These are phyloP conservation scores for Carex scoparia DNA, from an alignment of 176 grass and related monocot genomes.

Conservation along the genomic window DNA sequence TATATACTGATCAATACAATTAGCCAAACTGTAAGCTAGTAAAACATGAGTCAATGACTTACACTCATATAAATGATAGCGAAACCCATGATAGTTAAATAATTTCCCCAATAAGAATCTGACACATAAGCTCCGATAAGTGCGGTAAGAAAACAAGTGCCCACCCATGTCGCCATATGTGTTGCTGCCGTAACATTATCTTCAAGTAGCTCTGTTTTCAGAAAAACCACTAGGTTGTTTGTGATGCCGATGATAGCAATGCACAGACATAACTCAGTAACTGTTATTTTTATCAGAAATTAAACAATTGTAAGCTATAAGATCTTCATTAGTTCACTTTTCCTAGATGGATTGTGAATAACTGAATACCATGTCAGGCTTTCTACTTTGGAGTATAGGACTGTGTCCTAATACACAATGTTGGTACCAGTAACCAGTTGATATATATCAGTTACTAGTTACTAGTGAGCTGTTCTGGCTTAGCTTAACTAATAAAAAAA, in stretches of 20 bases:
- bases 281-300: slow-evolving; percentile 20
- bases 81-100: slow-evolving; percentile 47
- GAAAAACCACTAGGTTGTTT: slow-evolving; percentile 67
- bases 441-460: too few relatives aligned
- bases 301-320: neutral
- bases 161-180: slow-evolving; percentile 62
- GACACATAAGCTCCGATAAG: slow-evolving; percentile 65
- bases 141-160: slow-evolving; percentile 61
- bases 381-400: neutral
- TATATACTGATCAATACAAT: neutral
- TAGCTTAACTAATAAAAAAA: too few relatives aligned
- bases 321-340: neutral
- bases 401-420: too few relatives aligned
- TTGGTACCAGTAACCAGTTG: too few relatives aligned
- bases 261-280: slow-evolving; percentile 58
- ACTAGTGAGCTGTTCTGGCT: too few relatives aligned
- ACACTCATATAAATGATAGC: neutral
- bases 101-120: slow-evolving; percentile 63
- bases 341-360: too few relatives aligned
- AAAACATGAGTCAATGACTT: neutral
- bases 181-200: slow-evolving; percentile 50
- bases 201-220: slow-evolving; percentile 51
- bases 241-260: slow-evolving; percentile 57
- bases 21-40: neutral
- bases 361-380: too few relatives aligned